phyloP scores from a whole-genome alignment of 768 basidiomycete species.

The Suillus decipiens region DNA sequence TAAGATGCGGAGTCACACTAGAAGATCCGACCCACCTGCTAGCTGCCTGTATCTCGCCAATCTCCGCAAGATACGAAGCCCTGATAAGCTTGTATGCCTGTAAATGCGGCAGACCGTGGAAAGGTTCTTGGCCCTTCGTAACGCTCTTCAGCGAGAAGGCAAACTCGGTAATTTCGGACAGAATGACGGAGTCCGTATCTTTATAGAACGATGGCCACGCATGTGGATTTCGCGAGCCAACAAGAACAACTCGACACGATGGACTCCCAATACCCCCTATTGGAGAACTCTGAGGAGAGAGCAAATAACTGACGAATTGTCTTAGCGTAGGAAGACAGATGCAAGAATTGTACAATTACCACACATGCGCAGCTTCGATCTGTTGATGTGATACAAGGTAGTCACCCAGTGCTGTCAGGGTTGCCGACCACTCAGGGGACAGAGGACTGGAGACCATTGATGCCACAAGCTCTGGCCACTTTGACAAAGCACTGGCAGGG shows the following conservation, averaged over 20 bases:
- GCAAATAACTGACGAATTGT: slow-evolving; percentile 62
- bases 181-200: slow-evolving; percentile 75
- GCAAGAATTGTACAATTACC: slow-evolving; percentile 53
- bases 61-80: slow-evolving; percentile 75
- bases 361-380: slow-evolving; percentile 86
- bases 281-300: slow-evolving; percentile 79
- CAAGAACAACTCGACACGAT: slow-evolving; percentile 65
- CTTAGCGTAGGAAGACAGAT: slow-evolving; percentile 11
- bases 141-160: slow-evolving; percentile 74
- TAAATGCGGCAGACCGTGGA: slow-evolving; percentile 79
- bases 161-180: slow-evolving; percentile 92
- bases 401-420: slow-evolving; percentile 84
- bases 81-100: slow-evolving; percentile 86
- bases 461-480: slow-evolving; percentile 86
- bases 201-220: slow-evolving; percentile 51
- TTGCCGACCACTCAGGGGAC: slow-evolving; percentile 66
- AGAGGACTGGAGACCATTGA: slow-evolving; percentile 79
- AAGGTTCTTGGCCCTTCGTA: slow-evolving; percentile 84
- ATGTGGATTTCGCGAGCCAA: slow-evolving; percentile 69
- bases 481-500: slow-evolving; percentile 62
- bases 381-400: slow-evolving; percentile 71
- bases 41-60: slow-evolving; percentile 76
- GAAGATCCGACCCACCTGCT: slow-evolving; percentile 54
- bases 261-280: slow-evolving; percentile 72
- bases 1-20: slow-evolving; percentile 15